Percentiles rank a stretch among this genome's conserved stretches.
phyloP scores from a whole-genome alignment of 805 yeast species.

The Candida sakaeoensis region DNA sequence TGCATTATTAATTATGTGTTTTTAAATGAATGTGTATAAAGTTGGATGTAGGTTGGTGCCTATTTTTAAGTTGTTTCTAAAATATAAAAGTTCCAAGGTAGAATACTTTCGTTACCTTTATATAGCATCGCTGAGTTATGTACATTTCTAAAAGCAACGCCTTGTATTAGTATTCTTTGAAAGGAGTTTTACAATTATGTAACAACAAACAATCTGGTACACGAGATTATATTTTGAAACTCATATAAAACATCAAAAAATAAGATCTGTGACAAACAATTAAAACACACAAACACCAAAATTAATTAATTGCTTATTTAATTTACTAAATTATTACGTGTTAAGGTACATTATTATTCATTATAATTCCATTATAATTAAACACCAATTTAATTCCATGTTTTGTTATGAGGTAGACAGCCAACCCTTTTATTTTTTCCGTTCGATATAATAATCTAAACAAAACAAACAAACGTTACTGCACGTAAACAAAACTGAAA shows the following conservation, averaged over 20 bases:
- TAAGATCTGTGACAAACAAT: background rate
- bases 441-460: no score
- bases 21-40: slow-evolving; percentile 11
- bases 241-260: background rate
- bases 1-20: slow-evolving; percentile 16
- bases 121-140: background rate
- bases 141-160: background rate
- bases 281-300: slow-evolving; percentile 3
- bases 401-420: slow-evolving; percentile 73
- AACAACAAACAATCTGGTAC: background rate
- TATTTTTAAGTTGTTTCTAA: background rate
- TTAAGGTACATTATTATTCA: slow-evolving; percentile 41
- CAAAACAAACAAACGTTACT: no score
- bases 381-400: background rate
- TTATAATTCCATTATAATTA: slow-evolving; percentile 82
- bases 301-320: background rate
- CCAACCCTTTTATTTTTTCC: slow-evolving; percentile 53
- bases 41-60: slow-evolving; percentile 4
- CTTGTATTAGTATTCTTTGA: background rate
- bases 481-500: no score
- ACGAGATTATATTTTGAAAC: background rate
- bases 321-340: background rate
- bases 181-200: background rate
- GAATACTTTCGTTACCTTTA: background rate
- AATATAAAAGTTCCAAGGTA: background rate